A percentile compares a stretch with the other conserved stretches of the same genome.
Evolutionary conservation across 2,329 filamentous ascomycete genomes (phyloP).

Genomic region (Venturia asperata): DNA sequence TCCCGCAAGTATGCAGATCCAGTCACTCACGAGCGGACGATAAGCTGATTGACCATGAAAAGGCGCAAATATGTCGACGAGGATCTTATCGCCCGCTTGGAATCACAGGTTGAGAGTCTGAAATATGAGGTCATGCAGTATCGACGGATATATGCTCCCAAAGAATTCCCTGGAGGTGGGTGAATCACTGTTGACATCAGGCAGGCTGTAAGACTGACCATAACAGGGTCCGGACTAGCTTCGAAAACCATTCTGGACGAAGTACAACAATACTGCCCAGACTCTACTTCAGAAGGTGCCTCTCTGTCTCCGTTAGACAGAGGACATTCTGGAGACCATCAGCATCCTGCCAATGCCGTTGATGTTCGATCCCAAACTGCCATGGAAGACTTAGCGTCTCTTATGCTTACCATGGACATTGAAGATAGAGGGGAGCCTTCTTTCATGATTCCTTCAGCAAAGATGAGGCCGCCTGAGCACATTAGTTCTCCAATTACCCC

Average conservation of each 20-base stretch:
- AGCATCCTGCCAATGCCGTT: neutral
- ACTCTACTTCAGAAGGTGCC: neutral
- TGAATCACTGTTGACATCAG: neutral
- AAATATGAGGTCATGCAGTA: slow-evolving; percentile 10
- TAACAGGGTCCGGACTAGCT: neutral
- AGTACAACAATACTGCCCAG: neutral
- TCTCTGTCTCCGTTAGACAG: neutral
- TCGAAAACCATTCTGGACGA: slow-evolving; percentile 4
- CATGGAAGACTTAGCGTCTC: neutral
- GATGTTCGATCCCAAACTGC: slow-evolving; percentile 1
- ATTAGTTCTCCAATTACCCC: neutral
- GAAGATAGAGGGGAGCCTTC: slow-evolving; percentile 10
- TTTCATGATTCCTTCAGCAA: slow-evolving; percentile 12
- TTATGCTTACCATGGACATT: slow-evolving; percentile 9
- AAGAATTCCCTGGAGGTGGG: slow-evolving; percentile 4
- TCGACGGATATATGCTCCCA: slow-evolving; percentile 5
- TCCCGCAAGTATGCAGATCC: neutral
- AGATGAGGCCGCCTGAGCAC: neutral
- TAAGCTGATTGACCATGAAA: neutral
- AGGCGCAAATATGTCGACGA: slow-evolving; percentile 9
- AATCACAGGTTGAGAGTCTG: neutral
- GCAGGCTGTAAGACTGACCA: neutral
- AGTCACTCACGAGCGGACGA: neutral
- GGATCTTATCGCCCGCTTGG: neutral
- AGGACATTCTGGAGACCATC: neutral